Base-by-base conservation (phyloP, 257 asterid species). In the Lithospermum erythrorhizon region DNA sequence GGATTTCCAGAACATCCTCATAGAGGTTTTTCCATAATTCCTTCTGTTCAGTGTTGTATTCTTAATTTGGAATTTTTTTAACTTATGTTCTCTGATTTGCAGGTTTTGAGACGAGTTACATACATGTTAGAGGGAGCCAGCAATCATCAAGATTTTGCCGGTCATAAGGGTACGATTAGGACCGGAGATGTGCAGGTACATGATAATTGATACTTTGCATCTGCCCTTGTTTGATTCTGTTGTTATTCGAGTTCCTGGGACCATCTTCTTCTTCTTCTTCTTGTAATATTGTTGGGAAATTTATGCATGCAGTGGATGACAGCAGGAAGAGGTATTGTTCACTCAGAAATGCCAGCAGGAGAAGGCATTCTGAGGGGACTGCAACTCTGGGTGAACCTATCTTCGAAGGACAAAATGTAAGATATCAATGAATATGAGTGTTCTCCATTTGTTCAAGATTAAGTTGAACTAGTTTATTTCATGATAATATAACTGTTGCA, bases 1-100 rank as follows among this genome's bases (percentile, higher is more conserved):
- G 98, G 98, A 57, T 91, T 91, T 71, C 98, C 96, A 55, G 96
- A 88, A 75, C 98, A 91, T 64, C 98, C 98, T 21, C 98, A 91
- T 30, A 86, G 98, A 91, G 98, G 98, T 85, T 32, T 18, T 21
- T 63, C 6, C 21, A 48, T 23, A 35, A 22, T 22, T 13, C 48
- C 25, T 23, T 61, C 49, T 17, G 47, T 18, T 49, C 54, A 62
- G 45, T 57, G 18, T 19, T 6, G 0, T 21, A 2, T 14, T 32
- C 10, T 63, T 30, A 2, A 15, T 51, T 37, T 24, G 17, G 49
- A 41, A 19, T 6, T 23, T 53, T n/a, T 52, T 70, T 30, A 35
- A 51, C 18, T 35, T 32, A 2, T 27, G 1, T 41, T 19, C 41
- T 54, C 35, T 22, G 20, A 19, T 65, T 55, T 66, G 59, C 85